Evolutionary conservation across 106 monocot species (phyloP).

Genomic region (Xerophyta viscosa): DNA sequence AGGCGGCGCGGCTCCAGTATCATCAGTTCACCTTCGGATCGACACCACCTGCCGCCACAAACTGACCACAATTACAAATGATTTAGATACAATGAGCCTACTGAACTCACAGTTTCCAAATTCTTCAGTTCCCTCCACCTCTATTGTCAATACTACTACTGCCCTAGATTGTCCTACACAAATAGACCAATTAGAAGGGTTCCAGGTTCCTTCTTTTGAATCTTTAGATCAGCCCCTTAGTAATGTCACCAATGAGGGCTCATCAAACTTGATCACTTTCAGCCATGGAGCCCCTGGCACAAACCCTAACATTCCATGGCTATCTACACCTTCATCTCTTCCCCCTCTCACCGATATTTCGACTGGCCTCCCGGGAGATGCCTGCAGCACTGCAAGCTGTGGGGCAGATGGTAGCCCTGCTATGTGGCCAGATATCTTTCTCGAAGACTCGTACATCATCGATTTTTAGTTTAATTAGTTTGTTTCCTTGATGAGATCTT

Average conservation of each 20-base stretch:
- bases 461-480: conserved; percentile 35
- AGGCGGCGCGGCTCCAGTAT: conserved; percentile 50
- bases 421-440: conserved; percentile 67
- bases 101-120: background rate
- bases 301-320: background rate
- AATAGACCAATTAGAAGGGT: conserved; percentile 8
- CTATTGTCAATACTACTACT: background rate
- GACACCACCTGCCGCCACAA: conserved; percentile 1
- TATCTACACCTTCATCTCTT: conserved; percentile 4
- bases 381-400: conserved; percentile 25
- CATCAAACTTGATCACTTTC: conserved; percentile 11
- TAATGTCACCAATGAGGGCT: conserved; percentile 14
- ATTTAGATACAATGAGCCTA: conserved; percentile 14
- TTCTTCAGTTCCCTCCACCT: background rate
- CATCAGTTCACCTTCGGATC: conserved; percentile 56
- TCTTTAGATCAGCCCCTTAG: conserved; percentile 19
- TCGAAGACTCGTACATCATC: conserved; percentile 50
- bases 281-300: conserved; percentile 23
- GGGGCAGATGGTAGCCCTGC: conserved; percentile 10
- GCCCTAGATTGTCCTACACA: background rate
- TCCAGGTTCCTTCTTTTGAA: conserved; percentile 6
- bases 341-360: conserved; percentile 23
- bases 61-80: conserved; percentile 3
- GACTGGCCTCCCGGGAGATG: conserved; percentile 12
- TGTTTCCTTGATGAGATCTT: conserved; percentile 5